A percentile compares a stretch with the other conserved stretches of the same genome.
Evolutionary conservation across 1,284 basidiomycete species (phyloP).

Genomic region (Ustilago crameri): DNA sequence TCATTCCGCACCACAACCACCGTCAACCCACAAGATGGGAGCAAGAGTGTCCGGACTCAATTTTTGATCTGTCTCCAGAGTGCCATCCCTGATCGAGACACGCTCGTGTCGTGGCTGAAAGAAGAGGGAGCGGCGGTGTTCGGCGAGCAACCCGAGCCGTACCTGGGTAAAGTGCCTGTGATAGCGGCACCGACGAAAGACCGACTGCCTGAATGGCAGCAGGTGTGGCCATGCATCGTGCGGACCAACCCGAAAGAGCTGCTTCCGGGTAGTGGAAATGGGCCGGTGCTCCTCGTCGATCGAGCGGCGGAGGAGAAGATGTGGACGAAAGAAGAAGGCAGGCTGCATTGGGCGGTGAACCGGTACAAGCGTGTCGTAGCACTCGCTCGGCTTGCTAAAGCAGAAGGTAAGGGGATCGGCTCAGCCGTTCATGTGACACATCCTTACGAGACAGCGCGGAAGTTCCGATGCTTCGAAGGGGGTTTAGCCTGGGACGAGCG

Average conservation of each 20-base stretch:
- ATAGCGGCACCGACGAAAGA: slow-evolving; percentile 77
- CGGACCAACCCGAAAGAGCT: slow-evolving; percentile 46
- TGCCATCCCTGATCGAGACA: slow-evolving; percentile 19
- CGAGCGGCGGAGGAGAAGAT: slow-evolving; percentile 36
- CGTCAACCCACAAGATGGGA: slow-evolving; percentile 1
- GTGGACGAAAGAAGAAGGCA: slow-evolving; percentile 23
- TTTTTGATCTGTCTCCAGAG: slow-evolving; percentile 45
- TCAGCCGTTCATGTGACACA: slow-evolving; percentile 51
- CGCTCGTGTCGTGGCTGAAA: slow-evolving; percentile 29
- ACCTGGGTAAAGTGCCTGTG: slow-evolving; percentile 76
- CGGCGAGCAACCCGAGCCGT: slow-evolving; percentile 25
- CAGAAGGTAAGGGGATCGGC: slow-evolving; percentile 3
- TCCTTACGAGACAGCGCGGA: slow-evolving; percentile 15
- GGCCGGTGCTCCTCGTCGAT: slow-evolving; percentile 46
- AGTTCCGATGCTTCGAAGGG: not conserved
- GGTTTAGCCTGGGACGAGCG: slow-evolving; percentile 14
- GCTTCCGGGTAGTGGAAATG: slow-evolving; percentile 4
- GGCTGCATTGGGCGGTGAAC: slow-evolving; percentile 36
- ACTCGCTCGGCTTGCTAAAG: slow-evolving; percentile 31
- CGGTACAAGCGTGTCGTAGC: slow-evolving; percentile 34
- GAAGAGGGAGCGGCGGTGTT: slow-evolving; percentile 10
- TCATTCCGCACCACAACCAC: slow-evolving; percentile 46
- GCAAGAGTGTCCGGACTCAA: slow-evolving; percentile 6
- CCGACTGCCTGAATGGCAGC: slow-evolving; percentile 73
- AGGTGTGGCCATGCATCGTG: slow-evolving; percentile 64